Base-by-base conservation (phyloP, 345 rosid genomes). In the Salix caprea region DNA sequence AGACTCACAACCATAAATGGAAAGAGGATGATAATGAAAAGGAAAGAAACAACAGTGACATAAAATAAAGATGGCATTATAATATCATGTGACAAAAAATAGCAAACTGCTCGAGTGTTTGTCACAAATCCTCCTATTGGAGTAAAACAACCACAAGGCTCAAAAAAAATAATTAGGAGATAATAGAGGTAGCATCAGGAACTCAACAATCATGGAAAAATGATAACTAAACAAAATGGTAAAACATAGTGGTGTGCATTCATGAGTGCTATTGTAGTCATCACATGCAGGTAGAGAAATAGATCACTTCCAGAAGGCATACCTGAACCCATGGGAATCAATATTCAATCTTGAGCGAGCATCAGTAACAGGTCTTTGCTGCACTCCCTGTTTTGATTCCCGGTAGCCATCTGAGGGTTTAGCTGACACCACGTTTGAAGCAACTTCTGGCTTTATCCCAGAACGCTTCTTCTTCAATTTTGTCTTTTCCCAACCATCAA, bases 401-500 rank as follows among this genome's bases (percentile, higher is more conserved):
- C 97, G 88, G 78, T 84, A 85, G 71, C 91, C 90, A 82, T 93
- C 92, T 16, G 74, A 71, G 44, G 86, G 79, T 87, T 91, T 93
- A 81, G 88, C 48, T 46, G 90, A 87, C 50, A 80, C 78, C 80
- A 78, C 75, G 82, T 76, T 87, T 42, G 90, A 81, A 76, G 93
- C 83, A 74, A 75, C 82, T 74, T 90, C 99, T 3, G 84, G 84
- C 86, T 87, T 93, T 84, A 93, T 93, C 71, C 88, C 92, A 76
- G 98, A 90, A 39, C 98, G 96, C 78, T 91, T 96, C 86, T 91
- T 93, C 88, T 90, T 96, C 91, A 90, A 83, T 86, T 89, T 96
- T 70, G 95, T 74, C 85, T 91, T 96, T 81, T 93, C 98, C 97
- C 98, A 96, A 67, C 95, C 95, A 71, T 96, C 99, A 82, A 86